Base-by-base conservation (phyloP, 768 basidiomycete species). In the Amanita fuliginea region DNA sequence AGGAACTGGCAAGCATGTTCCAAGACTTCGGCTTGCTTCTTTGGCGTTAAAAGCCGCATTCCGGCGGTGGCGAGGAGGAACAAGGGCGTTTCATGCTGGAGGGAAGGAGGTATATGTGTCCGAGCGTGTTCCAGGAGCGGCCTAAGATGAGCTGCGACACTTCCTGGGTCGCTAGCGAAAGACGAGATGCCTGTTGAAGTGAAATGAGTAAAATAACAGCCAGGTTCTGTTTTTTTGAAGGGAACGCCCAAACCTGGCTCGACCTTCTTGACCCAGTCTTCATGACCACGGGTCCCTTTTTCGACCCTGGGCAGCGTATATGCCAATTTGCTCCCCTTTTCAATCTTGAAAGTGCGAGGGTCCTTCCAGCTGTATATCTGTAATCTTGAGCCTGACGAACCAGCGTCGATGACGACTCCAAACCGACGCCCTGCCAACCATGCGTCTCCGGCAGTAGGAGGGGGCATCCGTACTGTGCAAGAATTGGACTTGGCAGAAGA, bases 361-460 rank as follows among this genome's bases (percentile, higher is more conserved):
- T 97, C 85, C 54, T 77, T 77, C 96, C 95, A 99, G 63, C 89
- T 92, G 69, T 99, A 98, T 57, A 98, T 91, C 64, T 97, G 94
- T 32, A 97, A 71, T 47, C 96, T 73, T 4, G 95, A 97, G 24
- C 96, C 96, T 19, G 93, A 97, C 63, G 93, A 96, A 53, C 96
- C 96, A 61, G 96, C 96, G 72, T 99, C 96, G 65, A 99, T 90
- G 54, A 98, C 93, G 52, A 98, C 77, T 52, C 90, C 92, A 66
- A 91, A 95, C 58, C 83, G 81, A 56, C 91, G 81, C 49, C 80
- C 80, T 52, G 75, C 67, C 49, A 87, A 75, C 89, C 89, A 92
- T 53, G 81, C 67, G 61, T 89, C 79, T 56, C 72, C 72, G 47
- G 69, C 76, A 51, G 75, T 78, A 52, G 85, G 82, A 43, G 89